phyloP scores from a whole-genome alignment of 2,329 filamentous ascomycete genomes.

The Pseudogymnoascus sp. region DNA sequence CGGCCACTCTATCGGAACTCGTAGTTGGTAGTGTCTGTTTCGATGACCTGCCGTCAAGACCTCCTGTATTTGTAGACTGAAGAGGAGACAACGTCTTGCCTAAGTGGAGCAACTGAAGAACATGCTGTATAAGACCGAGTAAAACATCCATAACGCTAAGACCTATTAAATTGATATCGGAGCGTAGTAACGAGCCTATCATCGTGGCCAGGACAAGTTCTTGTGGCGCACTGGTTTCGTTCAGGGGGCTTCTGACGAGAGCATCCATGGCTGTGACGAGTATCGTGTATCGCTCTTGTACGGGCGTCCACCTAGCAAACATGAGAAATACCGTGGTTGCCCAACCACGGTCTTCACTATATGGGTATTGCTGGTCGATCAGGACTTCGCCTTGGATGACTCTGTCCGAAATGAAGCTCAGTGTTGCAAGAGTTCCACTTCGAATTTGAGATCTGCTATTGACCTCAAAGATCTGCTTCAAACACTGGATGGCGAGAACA shows the following conservation, averaged over 20 bases:
- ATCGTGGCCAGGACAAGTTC: conserved; percentile 71
- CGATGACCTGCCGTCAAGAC: conserved; percentile 12
- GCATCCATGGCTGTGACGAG: conserved; percentile 74
- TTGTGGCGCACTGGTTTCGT: conserved; percentile 62
- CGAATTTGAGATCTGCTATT: conserved; percentile 79
- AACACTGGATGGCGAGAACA: conserved; percentile 72
- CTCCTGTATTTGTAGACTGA: conserved; percentile 23
- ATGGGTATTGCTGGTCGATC: conserved; percentile 35
- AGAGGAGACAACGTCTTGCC: conserved; percentile 31
- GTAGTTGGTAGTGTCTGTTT: conserved; percentile 18
- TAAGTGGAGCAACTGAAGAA: conserved; percentile 67
- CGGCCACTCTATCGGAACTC: conserved; percentile 14
- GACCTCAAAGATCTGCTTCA: conserved; percentile 77
- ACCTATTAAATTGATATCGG: conserved; percentile 87
- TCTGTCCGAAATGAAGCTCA: conserved; percentile 64
- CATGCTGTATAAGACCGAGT: conserved; percentile 74
- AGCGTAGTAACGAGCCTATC: conserved; percentile 74
- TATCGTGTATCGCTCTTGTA: conserved; percentile 90
- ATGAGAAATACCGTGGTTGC: conserved; percentile 73
- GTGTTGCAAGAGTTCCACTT: conserved; percentile 61
- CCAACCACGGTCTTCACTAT: conserved; percentile 57
- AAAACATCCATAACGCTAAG: conserved; percentile 94
- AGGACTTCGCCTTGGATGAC: conserved; percentile 44
- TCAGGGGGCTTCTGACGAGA: conserved; percentile 58
- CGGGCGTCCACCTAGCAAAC: conserved; percentile 78